Conservation (phyloP, 176 grass and related monocot species). For the Microstegium vimineum region DNA sequence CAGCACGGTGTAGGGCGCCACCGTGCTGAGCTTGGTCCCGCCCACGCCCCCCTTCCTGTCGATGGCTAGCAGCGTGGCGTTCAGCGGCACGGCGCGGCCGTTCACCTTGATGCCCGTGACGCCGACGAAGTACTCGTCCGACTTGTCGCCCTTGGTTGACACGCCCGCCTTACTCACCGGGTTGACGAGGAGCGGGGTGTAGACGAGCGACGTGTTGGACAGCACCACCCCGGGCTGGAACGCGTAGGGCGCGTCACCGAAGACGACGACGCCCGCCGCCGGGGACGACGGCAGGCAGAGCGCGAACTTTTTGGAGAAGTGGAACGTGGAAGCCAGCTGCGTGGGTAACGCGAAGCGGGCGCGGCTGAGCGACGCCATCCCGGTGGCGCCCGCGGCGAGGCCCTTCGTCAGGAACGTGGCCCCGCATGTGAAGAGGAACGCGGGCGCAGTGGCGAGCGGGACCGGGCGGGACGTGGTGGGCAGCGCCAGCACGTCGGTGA, state of each 20-base stretch:
- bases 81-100: constrained; percentile 45
- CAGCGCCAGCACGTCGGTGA: constrained; percentile 48
- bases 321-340: constrained; percentile 60
- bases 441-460: constrained; percentile 30
- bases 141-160: constrained; percentile 43
- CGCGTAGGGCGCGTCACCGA: constrained; percentile 56
- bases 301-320: constrained; percentile 57
- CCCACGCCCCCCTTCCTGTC: constrained; percentile 45
- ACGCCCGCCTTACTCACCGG: constrained; percentile 56
- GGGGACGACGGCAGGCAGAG: constrained; percentile 34
- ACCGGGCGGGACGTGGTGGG: constrained; percentile 47
- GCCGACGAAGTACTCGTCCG: constrained; percentile 72
- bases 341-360: constrained; percentile 41
- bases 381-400: constrained; percentile 34
- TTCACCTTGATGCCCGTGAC: constrained; percentile 57
- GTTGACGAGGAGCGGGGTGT: constrained; percentile 76
- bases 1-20: constrained; percentile 60
- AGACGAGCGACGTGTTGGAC: constrained; percentile 38
- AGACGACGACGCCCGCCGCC: constrained; percentile 41
- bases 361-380: constrained; percentile 58
- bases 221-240: constrained; percentile 42
- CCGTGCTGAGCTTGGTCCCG: constrained; percentile 71
- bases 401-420: constrained; percentile 35
- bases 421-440: constrained; percentile 60
- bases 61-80: constrained; percentile 54